Evolutionary conservation across 2,329 filamentous ascomycete genomes (phyloP), one percentile per base, ranked within the genome.

Genomic region (Fusarium annulatum): DNA sequence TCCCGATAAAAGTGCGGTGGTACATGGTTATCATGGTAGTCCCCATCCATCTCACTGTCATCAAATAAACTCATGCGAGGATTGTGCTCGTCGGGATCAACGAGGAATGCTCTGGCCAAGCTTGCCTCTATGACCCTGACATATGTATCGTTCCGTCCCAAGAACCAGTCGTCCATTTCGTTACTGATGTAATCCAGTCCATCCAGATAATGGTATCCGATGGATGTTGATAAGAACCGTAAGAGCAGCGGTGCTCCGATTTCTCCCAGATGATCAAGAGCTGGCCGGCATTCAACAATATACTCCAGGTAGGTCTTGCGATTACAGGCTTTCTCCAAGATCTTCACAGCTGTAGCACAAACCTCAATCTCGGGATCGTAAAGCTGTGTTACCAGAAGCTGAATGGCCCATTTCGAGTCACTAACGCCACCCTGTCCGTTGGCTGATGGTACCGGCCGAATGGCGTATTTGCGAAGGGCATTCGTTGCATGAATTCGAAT

Each of bases 121-220:
- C 95, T 97, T n/a, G 97, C 96, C 82, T 99, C 96, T 45, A 99
- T 96, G 45, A 98, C 89, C 42, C 91, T 89, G 57, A 99, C 96
- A 76, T 99, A 99, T n/a, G 91, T 92, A 81, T 99, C 96, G 79
- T 99, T 99, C 49, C 96, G 91, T 19, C 96, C 96, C 36, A 99
- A 87, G 80, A 98, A 99, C 96, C 96, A 99, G 83, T 99, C 97
- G 76, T 99, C 96, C 96, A 99, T 99, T 81, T 99, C 97, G 80
- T 97, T 96, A 70, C 95, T 98, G 82, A 99, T 99, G 80, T 99
- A 99, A 84, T 99, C 97, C 48, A 99, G 86, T 0, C 95, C 96
- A 79, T 98, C 95, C 10, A 99, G 88, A 82, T 99, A 99, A 82
- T 98, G 95, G 79, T 99, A 99, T 56, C 96, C 96, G 64, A 98